Base-by-base conservation (phyloP, 345 rosid species). In the Arabidopsis thaliana region DNA sequence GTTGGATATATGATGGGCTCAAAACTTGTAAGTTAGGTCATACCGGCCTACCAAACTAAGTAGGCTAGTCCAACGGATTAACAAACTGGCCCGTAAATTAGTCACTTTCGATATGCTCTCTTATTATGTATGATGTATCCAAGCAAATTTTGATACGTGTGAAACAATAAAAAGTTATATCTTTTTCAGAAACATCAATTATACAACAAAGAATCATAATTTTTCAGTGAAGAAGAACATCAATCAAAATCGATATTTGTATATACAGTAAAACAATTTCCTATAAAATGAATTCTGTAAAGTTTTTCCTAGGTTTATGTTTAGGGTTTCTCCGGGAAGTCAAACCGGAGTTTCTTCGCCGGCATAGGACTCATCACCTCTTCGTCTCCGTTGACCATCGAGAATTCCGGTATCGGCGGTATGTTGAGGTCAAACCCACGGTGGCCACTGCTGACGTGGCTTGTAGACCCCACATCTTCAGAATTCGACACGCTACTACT, bases 371-470 rank as follows among this genome's bases (percentile, higher is more conserved):
- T 84, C 80, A 83, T 82, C 41, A 80, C 92, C 62, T 84, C 92
- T 7, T 86, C 86, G 1, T 85, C 89, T 53, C 77, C 81, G 60
- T 75, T 73, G 38, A 65, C 57, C 73, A 16, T 48, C 8, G 57
- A 58, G 79, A 87, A 84, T 65, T 84, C 96, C 13, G 91, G 90
- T 59, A 84, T 12, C 28, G 91, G 85, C 0, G 96, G 94, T 16
- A 91, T 63, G 74, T 91, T 91, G 3, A 91, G 86, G 78, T 91
- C 97, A 69, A 91, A 88, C 34, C 73, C 84, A 62, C 75, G 79
- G 73, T 75, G 67, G 59, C 86, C 68, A 79, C 65, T 85, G 83
- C 84, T 83, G 75, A 64, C 77, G 79, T 83, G 80, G 75, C 76
- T 84, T 32, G 84, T 84, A 37, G 93, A 86, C 4, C 87, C 90